Evolutionary conservation across 2,329 filamentous ascomycete species (phyloP), one percentile per base, ranked within the genome.

Genomic region (Aspergillus flavus): DNA sequence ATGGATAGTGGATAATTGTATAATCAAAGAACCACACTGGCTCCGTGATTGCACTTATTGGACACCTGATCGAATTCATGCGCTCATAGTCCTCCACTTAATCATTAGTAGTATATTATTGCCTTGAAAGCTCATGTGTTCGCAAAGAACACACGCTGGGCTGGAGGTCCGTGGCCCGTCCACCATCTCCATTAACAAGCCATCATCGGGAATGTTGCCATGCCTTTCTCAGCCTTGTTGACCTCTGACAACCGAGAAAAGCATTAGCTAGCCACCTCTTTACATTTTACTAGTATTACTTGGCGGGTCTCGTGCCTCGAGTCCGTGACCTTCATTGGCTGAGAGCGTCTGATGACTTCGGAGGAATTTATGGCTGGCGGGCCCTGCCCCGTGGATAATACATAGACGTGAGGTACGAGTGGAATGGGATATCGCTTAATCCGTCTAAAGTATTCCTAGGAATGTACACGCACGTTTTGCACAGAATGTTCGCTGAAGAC

Each of bases 311-410:
- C 52, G 52, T 61, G 59, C 59, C 21, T 30, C 43, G 12, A 48
- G 50, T 56, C 36, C 21, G n/a, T 56, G 59, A 39, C 41, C 41
- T 57, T 55, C 12, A 61, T 61, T 61, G 52, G 59, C 39, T 32
- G 30, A 45, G 10, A 26, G 11, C 52, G 53, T 57, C 57, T 55
- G 61, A 60, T 63, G 61, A 59, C 57, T 56, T 60, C 52, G 57
- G 57, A 55, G 36, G n/a, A 41, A 30, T 52, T 26, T 14, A 39
- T 55, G 52, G 21, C 32, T 55, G 32, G 39, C n/a, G 32, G 32
- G 48, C n/a, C 26, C n/a, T 52, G 28, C 28, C 28, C 23, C 48
- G 26, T 52, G 26, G 16, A 32, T 52, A 21, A 14, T 11, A 53
- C 16, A 30, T 26, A 30, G 26, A 21, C 21, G 28, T 6, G 23